phyloP scores from a whole-genome alignment of 495 filamentous ascomycete genomes.

The Hyphodiscus hymeniophilus region DNA sequence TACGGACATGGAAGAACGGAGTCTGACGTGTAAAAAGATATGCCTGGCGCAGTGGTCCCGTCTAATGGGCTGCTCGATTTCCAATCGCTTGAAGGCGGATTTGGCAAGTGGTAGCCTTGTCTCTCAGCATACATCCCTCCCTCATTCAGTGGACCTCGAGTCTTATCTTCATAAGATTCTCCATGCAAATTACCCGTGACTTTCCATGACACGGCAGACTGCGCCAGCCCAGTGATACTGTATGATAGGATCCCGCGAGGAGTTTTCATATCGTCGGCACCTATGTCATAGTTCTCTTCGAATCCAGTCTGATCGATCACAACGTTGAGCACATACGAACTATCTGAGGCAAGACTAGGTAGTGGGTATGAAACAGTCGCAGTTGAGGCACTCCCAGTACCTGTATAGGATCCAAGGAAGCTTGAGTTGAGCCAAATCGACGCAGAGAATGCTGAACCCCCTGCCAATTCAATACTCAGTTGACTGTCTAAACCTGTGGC shows the following conservation, averaged over 20 bases:
- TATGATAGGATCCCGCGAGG: conserved; percentile 44
- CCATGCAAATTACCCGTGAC: conserved; percentile 69
- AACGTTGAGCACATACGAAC: conserved; percentile 6
- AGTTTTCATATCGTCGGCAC: conserved; percentile 42
- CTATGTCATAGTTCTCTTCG: not conserved
- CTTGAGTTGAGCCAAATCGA: conserved; percentile 36
- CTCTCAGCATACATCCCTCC: conserved; percentile 62
- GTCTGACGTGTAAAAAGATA: too few relatives aligned
- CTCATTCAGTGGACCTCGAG: conserved; percentile 66
- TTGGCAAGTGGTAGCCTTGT: conserved; percentile 60
- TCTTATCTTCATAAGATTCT: conserved; percentile 54
- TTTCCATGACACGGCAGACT: conserved; percentile 54
- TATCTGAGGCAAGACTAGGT: conserved; percentile 40
- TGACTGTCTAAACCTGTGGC: conserved; percentile 50
- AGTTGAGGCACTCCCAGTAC: conserved; percentile 18
- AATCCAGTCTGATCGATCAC: conserved; percentile 1
- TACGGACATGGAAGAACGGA: too few relatives aligned
- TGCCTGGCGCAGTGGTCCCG: too few relatives aligned
- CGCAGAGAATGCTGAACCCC: conserved; percentile 53
- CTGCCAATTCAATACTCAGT: conserved; percentile 48
- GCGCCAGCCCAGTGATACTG: conserved; percentile 30
- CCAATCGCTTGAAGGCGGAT: conserved; percentile 34
- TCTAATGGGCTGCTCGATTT: too few relatives aligned
- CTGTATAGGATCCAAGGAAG: conserved; percentile 45
- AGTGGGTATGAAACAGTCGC: conserved; percentile 41